phyloP scores from a whole-genome alignment of 805 yeast species.

The Saturnispora silvae region DNA sequence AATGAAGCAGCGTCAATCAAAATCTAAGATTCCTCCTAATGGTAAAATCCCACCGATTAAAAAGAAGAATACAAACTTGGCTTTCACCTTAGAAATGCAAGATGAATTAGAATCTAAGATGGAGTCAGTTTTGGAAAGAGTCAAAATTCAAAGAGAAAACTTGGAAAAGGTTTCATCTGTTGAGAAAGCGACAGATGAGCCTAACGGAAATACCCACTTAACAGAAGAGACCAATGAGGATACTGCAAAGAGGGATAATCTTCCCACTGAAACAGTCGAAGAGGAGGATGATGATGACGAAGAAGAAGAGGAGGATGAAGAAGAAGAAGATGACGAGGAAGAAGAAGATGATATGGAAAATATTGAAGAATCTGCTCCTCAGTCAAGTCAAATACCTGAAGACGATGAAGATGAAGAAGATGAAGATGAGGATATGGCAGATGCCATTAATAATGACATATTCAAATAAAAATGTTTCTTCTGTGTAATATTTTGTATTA shows the following conservation, averaged over 20 bases:
- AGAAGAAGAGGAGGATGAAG: constrained; percentile 23
- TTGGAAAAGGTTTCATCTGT: not conserved
- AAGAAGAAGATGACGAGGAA: constrained; percentile 22
- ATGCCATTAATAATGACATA: constrained; percentile 4
- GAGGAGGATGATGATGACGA: constrained; percentile 27
- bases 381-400: constrained; percentile 6
- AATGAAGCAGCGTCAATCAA: constrained; percentile 58
- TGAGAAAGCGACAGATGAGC: too few species aligned
- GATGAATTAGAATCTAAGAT: constrained; percentile 14
- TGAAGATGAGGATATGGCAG: constrained; percentile 7
- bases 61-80: constrained; percentile 44
- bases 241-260: constrained; percentile 19
- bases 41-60: constrained; percentile 70
- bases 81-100: constrained; percentile 43
- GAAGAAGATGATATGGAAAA: constrained; percentile 17
- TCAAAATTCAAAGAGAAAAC: not conserved
- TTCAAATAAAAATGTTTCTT: not conserved
- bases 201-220: too few species aligned
- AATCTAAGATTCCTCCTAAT: constrained; percentile 82
- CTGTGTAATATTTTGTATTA: not conserved
- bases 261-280: constrained; percentile 16
- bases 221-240: too few species aligned
- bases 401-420: constrained; percentile 9
- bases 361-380: constrained; percentile 5
- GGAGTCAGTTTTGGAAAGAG: not conserved